Conservation (phyloP, 2,329 filamentous ascomycete genomes). For the Dactylellina sp. region DNA sequence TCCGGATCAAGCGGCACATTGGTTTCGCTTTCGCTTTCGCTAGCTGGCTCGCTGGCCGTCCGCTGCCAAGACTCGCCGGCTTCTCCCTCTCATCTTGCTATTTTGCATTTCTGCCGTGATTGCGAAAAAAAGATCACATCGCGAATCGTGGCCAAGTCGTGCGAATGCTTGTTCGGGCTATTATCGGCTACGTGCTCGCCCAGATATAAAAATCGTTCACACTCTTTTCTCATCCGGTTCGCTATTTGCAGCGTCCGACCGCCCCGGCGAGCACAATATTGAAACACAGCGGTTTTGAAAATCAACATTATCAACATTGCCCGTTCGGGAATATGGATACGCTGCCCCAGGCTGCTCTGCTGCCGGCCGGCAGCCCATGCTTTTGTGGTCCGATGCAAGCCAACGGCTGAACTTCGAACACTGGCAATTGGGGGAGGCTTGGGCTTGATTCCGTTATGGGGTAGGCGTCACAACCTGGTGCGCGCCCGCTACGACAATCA, state of each 20-base stretch:
- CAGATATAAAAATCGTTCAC: slow-evolving; percentile 30
- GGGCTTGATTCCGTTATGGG: slow-evolving; percentile 5
- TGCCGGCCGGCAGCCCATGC: slow-evolving; percentile 31
- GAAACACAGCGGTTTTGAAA: neutral
- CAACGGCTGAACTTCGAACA: slow-evolving; percentile 54
- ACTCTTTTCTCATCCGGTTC: slow-evolving; percentile 6
- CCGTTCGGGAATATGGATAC: slow-evolving; percentile 32
- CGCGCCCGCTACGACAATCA: slow-evolving; percentile 25
- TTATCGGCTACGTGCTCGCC: neutral
- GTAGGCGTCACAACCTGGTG: slow-evolving; percentile 33
- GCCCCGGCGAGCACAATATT: slow-evolving; percentile 2
- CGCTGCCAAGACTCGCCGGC: no score
- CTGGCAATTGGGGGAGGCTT: slow-evolving; percentile 15
- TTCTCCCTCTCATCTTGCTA: slow-evolving; percentile 6
- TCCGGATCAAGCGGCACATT: slow-evolving; percentile 36
- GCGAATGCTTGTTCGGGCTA: slow-evolving; percentile 29
- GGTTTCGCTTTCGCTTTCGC: no score
- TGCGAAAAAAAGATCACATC: slow-evolving; percentile 16
- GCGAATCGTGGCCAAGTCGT: slow-evolving; percentile 41
- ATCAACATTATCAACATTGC: slow-evolving; percentile 25
- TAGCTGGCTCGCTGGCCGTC: no score
- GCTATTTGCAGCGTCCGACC: slow-evolving; percentile 19
- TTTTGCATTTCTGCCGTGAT: slow-evolving; percentile 10
- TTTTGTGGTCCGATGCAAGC: slow-evolving; percentile 19
- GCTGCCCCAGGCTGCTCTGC: slow-evolving; percentile 14